A percentile compares a stretch with the other conserved stretches of the same genome.
Conservation (phyloP, 495 filamentous ascomycete species). For the Hypoxylon trugodes region DNA sequence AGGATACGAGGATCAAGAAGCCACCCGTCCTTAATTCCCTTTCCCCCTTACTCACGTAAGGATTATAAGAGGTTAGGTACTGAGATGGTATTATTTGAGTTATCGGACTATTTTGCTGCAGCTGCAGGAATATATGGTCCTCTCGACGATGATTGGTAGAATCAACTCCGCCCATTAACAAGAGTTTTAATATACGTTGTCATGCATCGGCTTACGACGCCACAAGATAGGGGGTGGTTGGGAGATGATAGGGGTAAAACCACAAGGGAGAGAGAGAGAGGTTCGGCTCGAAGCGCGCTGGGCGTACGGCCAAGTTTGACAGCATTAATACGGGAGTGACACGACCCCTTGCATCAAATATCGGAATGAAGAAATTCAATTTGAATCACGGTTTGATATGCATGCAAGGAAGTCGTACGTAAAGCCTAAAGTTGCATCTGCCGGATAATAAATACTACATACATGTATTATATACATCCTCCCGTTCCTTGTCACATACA, state of each 20-base stretch:
- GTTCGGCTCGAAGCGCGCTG: slow-evolving; percentile 18
- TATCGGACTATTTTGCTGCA: slow-evolving; percentile 4
- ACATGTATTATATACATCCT: neutral
- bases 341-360: slow-evolving; percentile 31
- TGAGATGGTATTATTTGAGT: slow-evolving; percentile 20
- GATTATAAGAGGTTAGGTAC: no score
- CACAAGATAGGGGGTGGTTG: slow-evolving; percentile 3
- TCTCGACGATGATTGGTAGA: slow-evolving; percentile 22
- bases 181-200: slow-evolving; percentile 8
- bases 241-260: no score
- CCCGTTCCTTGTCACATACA: no score
- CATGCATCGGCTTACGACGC: slow-evolving; percentile 20
- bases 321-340: slow-evolving; percentile 33
- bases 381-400: slow-evolving; percentile 11
- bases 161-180: neutral
- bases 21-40: slow-evolving; percentile 10
- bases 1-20: slow-evolving; percentile 25
- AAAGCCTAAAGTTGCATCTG: slow-evolving; percentile 11
- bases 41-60: slow-evolving; percentile 12
- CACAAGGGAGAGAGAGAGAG: slow-evolving; percentile 1
- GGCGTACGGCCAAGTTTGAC: neutral
- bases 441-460: neutral
- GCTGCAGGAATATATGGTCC: slow-evolving; percentile 1
- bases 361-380: slow-evolving; percentile 13
- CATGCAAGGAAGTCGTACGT: slow-evolving; percentile 2